phyloP scores from a whole-genome alignment of 371 early-diverging fungal genomes.

The Haplosporangium sp. region DNA sequence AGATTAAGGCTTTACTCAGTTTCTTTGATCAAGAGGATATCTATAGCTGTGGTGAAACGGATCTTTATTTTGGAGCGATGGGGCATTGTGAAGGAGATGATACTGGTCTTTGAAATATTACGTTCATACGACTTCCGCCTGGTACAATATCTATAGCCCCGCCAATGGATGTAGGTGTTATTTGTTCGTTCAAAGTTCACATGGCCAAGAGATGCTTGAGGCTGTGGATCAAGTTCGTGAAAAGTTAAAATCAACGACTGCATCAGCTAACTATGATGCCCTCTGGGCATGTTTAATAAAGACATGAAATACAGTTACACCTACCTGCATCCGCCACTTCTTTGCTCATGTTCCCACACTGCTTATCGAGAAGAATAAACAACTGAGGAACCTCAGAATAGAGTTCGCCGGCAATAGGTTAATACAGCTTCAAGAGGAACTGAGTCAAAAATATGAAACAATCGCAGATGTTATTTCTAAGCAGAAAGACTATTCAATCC shows the following conservation, averaged over 20 bases:
- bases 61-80: conserved; percentile 3
- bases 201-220: conserved; percentile 13
- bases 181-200: conserved; percentile 11
- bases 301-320: conserved; percentile 4
- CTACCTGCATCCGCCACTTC: conserved; percentile 6
- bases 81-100: conserved; percentile 1
- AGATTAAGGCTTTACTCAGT: background rate
- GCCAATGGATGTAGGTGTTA: conserved; percentile 5
- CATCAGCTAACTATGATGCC: background rate
- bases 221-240: background rate
- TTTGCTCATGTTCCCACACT: background rate
- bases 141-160: background rate
- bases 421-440: background rate
- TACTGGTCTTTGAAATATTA: background rate
- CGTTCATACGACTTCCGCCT: background rate
- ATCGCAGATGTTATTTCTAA: background rate
- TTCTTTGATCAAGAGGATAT: background rate
- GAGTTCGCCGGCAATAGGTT: background rate
- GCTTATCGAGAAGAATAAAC: background rate
- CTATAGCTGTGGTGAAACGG: conserved; percentile 14
- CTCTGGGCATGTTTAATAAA: conserved; percentile 10
- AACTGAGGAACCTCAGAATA: background rate
- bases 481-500: background rate
- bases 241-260: background rate
- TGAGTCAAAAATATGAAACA: background rate